Conservation (phyloP, 2,329 filamentous ascomycete species). For the Kalaharituber pfeilii region DNA sequence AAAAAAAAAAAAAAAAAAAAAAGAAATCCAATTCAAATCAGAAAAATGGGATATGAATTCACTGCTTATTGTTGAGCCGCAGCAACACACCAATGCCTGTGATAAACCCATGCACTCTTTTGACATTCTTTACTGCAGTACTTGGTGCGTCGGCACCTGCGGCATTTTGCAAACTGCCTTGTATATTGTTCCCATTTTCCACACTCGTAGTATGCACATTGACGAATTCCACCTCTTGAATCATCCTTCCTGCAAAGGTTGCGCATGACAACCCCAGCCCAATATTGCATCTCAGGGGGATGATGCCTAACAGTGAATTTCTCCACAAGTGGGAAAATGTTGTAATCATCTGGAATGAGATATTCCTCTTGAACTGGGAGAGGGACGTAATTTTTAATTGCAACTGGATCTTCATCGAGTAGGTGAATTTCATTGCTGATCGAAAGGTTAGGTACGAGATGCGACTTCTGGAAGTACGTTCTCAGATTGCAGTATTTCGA, state of each 20-base stretch:
- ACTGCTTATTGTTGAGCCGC: slow-evolving; percentile 29
- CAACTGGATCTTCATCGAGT: slow-evolving; percentile 47
- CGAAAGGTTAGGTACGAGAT: slow-evolving; percentile 79
- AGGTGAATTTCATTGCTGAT: slow-evolving; percentile 71
- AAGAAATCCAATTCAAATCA: slow-evolving; percentile 10
- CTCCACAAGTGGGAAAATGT: slow-evolving; percentile 94
- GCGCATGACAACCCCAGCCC: slow-evolving; percentile 97
- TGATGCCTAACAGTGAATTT: slow-evolving; percentile 95
- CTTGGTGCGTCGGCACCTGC: slow-evolving; percentile 87
- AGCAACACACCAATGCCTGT: slow-evolving; percentile 90
- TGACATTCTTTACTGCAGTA: slow-evolving; percentile 99
- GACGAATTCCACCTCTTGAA: slow-evolving; percentile 76
- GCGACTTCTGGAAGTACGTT: slow-evolving; percentile 86
- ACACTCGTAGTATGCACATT: slow-evolving; percentile 96
- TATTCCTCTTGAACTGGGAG: slow-evolving; percentile 66
- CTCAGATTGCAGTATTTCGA: slow-evolving; percentile 96
- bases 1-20: slow-evolving; percentile 5
- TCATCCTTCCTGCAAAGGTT: slow-evolving; percentile 98
- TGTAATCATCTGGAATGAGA: slow-evolving; percentile 80
- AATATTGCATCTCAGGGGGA: slow-evolving; percentile 97
- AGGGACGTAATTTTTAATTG: slow-evolving; percentile 23
- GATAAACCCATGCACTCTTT: slow-evolving; percentile 96
- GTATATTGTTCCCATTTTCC: slow-evolving; percentile 97
- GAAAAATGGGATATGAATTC: slow-evolving; percentile 3
- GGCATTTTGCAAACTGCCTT: slow-evolving; percentile 93